Evolutionary conservation across 1,284 basidiomycete genomes (phyloP), one percentile per base, ranked within the genome.

Genomic region (Takashimella koratensis): DNA sequence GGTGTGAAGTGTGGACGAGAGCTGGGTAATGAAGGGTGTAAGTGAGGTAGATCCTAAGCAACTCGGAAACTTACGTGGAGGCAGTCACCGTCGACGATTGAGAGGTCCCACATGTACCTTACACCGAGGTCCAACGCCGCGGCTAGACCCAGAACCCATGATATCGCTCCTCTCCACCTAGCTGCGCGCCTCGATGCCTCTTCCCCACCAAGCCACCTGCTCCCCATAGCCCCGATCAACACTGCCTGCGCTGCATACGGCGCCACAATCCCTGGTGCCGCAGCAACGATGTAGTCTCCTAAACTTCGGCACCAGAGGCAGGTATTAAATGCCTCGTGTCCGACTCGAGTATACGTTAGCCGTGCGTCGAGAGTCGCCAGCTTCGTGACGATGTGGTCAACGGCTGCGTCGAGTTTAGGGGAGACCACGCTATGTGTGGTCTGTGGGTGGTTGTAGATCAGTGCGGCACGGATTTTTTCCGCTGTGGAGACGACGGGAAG

Each of bases 251-350:
- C 23, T 41, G 63, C 49, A 45, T 71, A 72, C 39, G 62, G 60
- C 20, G 42, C 40, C 8, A 67, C 43, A 2, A 67, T 55, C 23
- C 47, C 20, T 0, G 71, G 66, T 13, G 65, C 12, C 5, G 61
- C 45, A 21, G 60, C 61, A 24, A 70, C 21, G 2, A 60, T 42
- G 42, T 65, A 68, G 50, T 74, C 71, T 8, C 30, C n/a, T 3
- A 30, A 26, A 5, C 19, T 19, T 4, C 41, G 19, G 54, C 71
- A 74, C 71, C 71, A 74, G n/a, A 59, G 46, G 52, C 71, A 72
- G 13, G 52, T 27, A 8, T 50, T 21, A 8, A 70, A 40, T 1
- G 63, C 42, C 2, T 47, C 23, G 56, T 74, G 71, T 2, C 70
- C 71, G 52, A 62, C 68, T 42, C 66, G 64, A 10, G 56, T 47